These are phyloP conservation scores for Cladophialophora carrionii DNA, from an alignment of 2,329 filamentous ascomycete genomes.

Conservation along the genomic window DNA sequence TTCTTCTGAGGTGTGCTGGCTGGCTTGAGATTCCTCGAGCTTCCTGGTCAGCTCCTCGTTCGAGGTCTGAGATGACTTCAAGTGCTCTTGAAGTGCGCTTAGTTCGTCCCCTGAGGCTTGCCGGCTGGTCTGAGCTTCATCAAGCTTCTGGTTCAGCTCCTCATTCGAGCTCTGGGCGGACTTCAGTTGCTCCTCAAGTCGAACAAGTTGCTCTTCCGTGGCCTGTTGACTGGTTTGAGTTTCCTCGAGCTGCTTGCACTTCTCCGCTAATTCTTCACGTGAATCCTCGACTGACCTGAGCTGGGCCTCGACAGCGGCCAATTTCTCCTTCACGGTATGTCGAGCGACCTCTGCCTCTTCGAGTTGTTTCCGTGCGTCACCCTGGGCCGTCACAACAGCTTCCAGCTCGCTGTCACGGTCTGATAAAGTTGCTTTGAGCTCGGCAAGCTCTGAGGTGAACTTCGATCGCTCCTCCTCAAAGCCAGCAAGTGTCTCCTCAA, in stretches of 20 bases:
- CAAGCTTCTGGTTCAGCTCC: slow-evolving; percentile 19
- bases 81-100: slow-evolving; percentile 13
- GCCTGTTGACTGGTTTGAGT: not conserved
- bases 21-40: slow-evolving; percentile 17
- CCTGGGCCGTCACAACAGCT: slow-evolving; percentile 7
- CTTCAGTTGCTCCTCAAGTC: slow-evolving; percentile 13
- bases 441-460: slow-evolving; percentile 15
- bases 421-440: slow-evolving; percentile 7
- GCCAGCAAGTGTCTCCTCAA: slow-evolving; percentile 16
- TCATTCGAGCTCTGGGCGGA: slow-evolving; percentile 9
- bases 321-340: slow-evolving; percentile 10
- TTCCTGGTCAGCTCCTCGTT: slow-evolving; percentile 6
- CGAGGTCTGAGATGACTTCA: not conserved
- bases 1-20: not conserved
- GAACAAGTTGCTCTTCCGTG: slow-evolving; percentile 4
- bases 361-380: slow-evolving; percentile 19
- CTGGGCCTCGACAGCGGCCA: slow-evolving; percentile 8
- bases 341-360: slow-evolving; percentile 17
- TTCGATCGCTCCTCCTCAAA: slow-evolving; percentile 23
- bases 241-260: slow-evolving; percentile 23
- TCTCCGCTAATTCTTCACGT: slow-evolving; percentile 17
- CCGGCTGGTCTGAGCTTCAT: slow-evolving; percentile 8
- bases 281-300: slow-evolving; percentile 10
- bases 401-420: slow-evolving; percentile 10
- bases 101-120: slow-evolving; percentile 14